Conservation (phyloP, 2,329 filamentous ascomycete species). For the Arthrobotrys musiformis region DNA sequence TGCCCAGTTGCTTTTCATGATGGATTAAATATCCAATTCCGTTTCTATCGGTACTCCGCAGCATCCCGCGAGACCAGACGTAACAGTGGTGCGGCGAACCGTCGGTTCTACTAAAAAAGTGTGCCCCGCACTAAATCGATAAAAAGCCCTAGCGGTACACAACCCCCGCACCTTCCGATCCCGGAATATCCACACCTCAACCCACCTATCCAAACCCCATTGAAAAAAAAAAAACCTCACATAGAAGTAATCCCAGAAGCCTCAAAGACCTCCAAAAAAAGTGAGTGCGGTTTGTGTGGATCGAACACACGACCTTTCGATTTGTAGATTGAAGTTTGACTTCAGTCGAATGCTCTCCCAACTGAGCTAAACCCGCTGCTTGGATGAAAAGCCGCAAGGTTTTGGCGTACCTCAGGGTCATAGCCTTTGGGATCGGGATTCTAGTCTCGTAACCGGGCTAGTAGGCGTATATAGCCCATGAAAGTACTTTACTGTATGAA, state of each 20-base stretch:
- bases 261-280: neutral
- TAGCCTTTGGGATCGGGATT: neutral
- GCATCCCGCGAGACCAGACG: too few relatives aligned
- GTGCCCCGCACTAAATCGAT: neutral
- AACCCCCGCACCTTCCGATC: neutral
- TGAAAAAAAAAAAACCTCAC: neutral
- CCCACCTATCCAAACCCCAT: neutral
- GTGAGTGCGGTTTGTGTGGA: constrained; percentile 35
- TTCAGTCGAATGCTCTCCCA: constrained; percentile 29
- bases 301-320: constrained; percentile 41
- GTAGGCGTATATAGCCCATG: too few relatives aligned
- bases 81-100: too few relatives aligned
- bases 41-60: too few relatives aligned
- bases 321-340: constrained; percentile 26
- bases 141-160: neutral
- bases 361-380: constrained; percentile 35
- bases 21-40: too few relatives aligned
- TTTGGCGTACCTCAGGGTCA: neutral
- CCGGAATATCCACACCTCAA: neutral
- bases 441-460: neutral
- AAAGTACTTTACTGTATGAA: too few relatives aligned
- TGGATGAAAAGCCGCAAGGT: neutral
- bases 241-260: neutral
- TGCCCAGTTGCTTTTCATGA: too few relatives aligned
- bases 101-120: neutral